A percentile compares a stretch with the other conserved stretches of the same genome.
Conservation (phyloP, 2,329 filamentous ascomycete genomes). For the Teratosphaeria destructans region DNA sequence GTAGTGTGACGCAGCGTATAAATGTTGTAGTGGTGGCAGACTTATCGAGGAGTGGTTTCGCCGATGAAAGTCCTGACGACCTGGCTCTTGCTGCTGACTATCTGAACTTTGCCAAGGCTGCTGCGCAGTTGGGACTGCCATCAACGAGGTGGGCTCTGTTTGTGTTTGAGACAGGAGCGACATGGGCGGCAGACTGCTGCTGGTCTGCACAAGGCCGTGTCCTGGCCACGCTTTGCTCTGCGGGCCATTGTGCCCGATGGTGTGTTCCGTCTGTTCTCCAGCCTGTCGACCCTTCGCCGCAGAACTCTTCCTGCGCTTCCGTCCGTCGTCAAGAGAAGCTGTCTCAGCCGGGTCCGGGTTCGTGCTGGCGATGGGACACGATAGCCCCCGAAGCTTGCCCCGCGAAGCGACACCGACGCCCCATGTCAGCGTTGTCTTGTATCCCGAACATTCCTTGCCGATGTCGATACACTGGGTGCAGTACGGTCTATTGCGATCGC, state of each 20-base stretch:
- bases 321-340: conserved; percentile 6
- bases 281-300: conserved; percentile 8
- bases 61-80: background rate
- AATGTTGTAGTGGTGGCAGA: conserved; percentile 6
- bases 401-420: conserved; percentile 90
- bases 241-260: background rate
- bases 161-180: background rate
- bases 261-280: background rate
- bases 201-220: background rate
- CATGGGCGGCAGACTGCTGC: conserved; percentile 3
- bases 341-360: conserved; percentile 15
- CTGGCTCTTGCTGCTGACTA: conserved; percentile 27
- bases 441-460: conserved; percentile 87
- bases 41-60: conserved; percentile 3
- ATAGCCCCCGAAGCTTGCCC: conserved; percentile 84
- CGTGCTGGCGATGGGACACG: conserved; percentile 52
- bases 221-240: background rate
- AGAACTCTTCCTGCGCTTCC: conserved; percentile 16
- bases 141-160: background rate
- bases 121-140: conserved; percentile 10
- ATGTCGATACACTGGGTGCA: conserved; percentile 89
- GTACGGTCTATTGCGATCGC: conserved; percentile 85
- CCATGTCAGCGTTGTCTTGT: conserved; percentile 96
- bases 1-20: conserved; percentile 18
- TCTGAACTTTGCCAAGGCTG: conserved; percentile 30